Conservation (phyloP, 2,329 filamentous ascomycete species). For the Colletotrichum lindemuthianum region DNA sequence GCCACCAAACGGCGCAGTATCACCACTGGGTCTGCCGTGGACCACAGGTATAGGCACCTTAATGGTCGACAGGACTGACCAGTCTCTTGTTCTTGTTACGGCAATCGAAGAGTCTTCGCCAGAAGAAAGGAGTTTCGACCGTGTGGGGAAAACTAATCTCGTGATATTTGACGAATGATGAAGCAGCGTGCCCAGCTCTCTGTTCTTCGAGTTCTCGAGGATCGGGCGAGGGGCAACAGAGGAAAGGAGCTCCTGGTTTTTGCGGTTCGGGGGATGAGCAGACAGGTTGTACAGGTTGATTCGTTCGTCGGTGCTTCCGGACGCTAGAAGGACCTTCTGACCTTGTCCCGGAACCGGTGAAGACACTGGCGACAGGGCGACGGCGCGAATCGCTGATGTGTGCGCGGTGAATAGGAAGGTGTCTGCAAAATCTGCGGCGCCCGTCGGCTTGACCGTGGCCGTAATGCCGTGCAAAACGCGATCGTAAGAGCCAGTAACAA, state of each 20-base stretch:
- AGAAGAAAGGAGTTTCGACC: constrained; percentile 86
- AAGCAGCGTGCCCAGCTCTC: constrained; percentile 85
- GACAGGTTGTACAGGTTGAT: constrained; percentile 96
- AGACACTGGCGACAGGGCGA: constrained; percentile 84
- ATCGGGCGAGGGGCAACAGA: constrained; percentile 77
- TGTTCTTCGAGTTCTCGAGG: constrained; percentile 85
- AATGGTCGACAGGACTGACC: constrained; percentile 86
- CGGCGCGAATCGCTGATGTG: constrained; percentile 85
- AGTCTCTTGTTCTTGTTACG: constrained; percentile 87
- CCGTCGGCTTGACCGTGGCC: constrained; percentile 68
- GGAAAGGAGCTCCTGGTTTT: constrained; percentile 69
- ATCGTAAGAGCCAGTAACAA: constrained; percentile 94
- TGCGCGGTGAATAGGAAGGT: constrained; percentile 97
- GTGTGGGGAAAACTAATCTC: constrained; percentile 81
- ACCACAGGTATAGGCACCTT: constrained; percentile 88
- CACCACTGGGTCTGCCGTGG: constrained; percentile 83
- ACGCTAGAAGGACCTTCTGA: constrained; percentile 91
- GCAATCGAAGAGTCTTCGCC: constrained; percentile 93
- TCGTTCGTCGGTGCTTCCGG: constrained; percentile 90
- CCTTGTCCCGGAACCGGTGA: constrained; percentile 66
- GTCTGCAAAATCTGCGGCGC: constrained; percentile 77
- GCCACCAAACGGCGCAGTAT: constrained; percentile 84
- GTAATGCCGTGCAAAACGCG: constrained; percentile 90
- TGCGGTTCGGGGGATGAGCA: constrained; percentile 68
- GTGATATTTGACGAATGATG: constrained; percentile 89